Conservation (phyloP, 768 basidiomycete species). For the Infundibulicybe gibba region DNA sequence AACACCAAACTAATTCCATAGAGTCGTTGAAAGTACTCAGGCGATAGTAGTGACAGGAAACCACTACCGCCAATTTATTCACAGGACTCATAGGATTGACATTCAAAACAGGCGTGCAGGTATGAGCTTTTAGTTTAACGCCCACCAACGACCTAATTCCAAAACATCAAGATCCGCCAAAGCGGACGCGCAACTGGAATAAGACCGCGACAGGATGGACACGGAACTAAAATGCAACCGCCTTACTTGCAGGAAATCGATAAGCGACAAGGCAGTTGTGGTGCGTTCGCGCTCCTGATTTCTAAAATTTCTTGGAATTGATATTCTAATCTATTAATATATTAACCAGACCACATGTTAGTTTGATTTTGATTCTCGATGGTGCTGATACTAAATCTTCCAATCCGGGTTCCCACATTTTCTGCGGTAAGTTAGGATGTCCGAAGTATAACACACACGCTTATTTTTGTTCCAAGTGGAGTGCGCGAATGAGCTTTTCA, state of each 20-base stretch:
- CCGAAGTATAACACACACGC: background rate
- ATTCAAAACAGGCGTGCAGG: too few species aligned
- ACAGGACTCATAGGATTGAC: too few species aligned
- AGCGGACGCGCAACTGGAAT: background rate
- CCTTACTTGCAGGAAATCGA: constrained; percentile 63
- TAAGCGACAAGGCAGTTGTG: constrained; percentile 82
- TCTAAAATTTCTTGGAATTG: too few species aligned
- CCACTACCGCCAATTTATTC: too few species aligned
- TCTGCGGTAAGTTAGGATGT: constrained; percentile 53
- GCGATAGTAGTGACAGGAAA: too few species aligned
- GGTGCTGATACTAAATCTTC: too few species aligned
- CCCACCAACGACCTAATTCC: too few species aligned
- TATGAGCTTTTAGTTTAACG: too few species aligned
- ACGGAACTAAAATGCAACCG: constrained; percentile 75
- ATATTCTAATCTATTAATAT: too few species aligned
- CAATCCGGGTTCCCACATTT: constrained; percentile 76
- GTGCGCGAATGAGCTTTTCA: constrained; percentile 84
- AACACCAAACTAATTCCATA: too few species aligned
- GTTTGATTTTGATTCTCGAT: constrained; percentile 3
- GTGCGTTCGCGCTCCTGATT: constrained; percentile 32
- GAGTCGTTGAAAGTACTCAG: too few species aligned
- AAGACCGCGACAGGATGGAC: constrained; percentile 46
- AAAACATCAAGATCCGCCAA: too few species aligned
- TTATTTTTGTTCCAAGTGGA: constrained; percentile 45
- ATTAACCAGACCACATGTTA: constrained; percentile 23